Evolutionary conservation across 2,329 filamentous ascomycete species (phyloP).

Genomic region (Neodidymelliopsis sp.): DNA sequence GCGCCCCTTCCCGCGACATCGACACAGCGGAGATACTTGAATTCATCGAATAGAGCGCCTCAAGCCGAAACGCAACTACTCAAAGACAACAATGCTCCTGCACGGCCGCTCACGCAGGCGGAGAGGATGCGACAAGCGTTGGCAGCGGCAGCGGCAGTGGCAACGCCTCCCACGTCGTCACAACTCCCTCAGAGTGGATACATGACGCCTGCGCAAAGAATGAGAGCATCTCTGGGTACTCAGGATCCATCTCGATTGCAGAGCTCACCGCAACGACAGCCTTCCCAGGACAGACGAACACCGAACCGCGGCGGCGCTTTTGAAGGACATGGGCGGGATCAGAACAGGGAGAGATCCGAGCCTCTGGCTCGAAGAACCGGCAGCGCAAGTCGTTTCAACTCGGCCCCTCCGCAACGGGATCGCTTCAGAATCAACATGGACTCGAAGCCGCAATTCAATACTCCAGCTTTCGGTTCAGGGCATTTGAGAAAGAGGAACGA

Average conservation of each 20-base stretch:
- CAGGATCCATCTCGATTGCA: conserved; percentile 18
- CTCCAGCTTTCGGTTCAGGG: conserved; percentile 34
- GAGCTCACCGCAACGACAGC: conserved; percentile 21
- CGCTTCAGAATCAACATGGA: conserved; percentile 45
- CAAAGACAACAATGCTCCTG: conserved; percentile 29
- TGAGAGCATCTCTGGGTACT: conserved; percentile 18
- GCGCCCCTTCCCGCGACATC: conserved; percentile 19
- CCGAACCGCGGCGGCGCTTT: conserved; percentile 23
- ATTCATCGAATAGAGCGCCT: conserved; percentile 41
- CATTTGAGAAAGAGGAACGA: conserved; percentile 41
- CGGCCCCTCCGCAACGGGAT: conserved; percentile 18
- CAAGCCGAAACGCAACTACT: conserved; percentile 41
- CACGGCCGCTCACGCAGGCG: conserved; percentile 35
- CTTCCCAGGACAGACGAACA: conserved; percentile 22
- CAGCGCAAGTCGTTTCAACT: not conserved
- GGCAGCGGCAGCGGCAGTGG: conserved; percentile 25
- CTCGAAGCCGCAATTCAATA: conserved; percentile 34
- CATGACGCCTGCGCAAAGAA: conserved; percentile 28
- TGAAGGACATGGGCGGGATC: conserved; percentile 27
- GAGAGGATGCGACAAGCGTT: conserved; percentile 39
- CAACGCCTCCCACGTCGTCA: conserved; percentile 13
- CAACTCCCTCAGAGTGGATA: conserved; percentile 22
- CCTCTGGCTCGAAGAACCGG: conserved; percentile 8
- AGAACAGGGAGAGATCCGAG: conserved; percentile 20
- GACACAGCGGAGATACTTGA: conserved; percentile 43